Evolutionary conservation across 1,284 basidiomycete species (phyloP), one percentile per base, ranked within the genome.

Genomic region (Mixia osmundae): DNA sequence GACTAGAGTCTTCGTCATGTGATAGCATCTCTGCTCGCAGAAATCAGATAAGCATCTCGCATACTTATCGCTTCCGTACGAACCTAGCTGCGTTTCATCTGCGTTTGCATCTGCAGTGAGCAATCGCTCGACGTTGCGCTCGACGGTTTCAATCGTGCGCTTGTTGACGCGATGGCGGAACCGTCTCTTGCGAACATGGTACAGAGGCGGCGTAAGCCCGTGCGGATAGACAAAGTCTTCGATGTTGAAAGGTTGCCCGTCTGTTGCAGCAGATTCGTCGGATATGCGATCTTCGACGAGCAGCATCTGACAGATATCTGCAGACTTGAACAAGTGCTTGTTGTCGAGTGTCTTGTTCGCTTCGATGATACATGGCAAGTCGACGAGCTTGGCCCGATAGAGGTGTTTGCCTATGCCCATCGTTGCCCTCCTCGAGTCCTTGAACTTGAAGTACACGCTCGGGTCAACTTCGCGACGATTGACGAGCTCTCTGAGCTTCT

Each of bases 181-280:
- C 26, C 91, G 64, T 20, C 91, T 69, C 57, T 95, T 94, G 32
- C 91, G 69, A 24, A 73, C 83, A 54, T 87, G 73, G 40, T 77
- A 71, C 47, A 99, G 60, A 6, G 91, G 91, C 31, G 89, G 89
- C 1, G 87, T 94, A 38, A 97, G 66, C 4, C 91, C 91, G 50
- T 97, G 89, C 0, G 79, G 85, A 72, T 80, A 99, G 42, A 95
- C 80, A 56, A 87, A 95, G 48, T 95, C 89, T 47, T 94, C 83
- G 22, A 89, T 69, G 48, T 76, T 85, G 58, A 94, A 76, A n/a
- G 35, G 25, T 11, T 21, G n/a, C 12, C 21, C 19, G n/a, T 20
- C 19, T 1, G 54, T 54, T 20, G 58, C 55, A 14, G 51, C 62
- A 14, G 74, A 68, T 51, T 85, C 77, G 39, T 66, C 69, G 16